Conservation (phyloP, 2,329 filamentous ascomycete species). For the Arachnopeziza araneosa region DNA sequence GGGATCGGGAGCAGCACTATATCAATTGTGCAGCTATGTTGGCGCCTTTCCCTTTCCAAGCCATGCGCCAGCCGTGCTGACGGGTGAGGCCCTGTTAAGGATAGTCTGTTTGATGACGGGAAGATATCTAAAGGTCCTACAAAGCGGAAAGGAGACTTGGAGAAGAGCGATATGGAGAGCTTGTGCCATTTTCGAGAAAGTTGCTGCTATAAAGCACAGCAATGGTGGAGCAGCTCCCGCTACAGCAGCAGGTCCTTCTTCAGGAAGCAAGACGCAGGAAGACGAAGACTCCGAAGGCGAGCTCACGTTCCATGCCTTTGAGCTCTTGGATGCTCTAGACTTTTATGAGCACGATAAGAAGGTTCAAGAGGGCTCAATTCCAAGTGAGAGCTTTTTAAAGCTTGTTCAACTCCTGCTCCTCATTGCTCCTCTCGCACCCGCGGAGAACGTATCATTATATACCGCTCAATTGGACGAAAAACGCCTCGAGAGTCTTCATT, state of each 20-base stretch:
- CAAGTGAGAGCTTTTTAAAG: constrained; percentile 1
- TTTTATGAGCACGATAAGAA: background rate
- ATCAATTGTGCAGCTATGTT: constrained; percentile 2
- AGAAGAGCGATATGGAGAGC: constrained; percentile 2
- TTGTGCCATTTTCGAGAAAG: background rate
- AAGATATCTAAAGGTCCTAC: constrained; percentile 3
- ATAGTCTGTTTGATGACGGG: constrained; percentile 3
- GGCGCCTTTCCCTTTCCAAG: constrained; percentile 4
- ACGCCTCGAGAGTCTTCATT: background rate
- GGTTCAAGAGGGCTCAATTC: background rate
- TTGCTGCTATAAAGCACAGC: background rate
- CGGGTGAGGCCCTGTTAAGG: constrained; percentile 1
- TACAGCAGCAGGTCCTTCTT: background rate
- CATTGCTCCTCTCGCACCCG: background rate
- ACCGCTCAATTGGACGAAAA: background rate
- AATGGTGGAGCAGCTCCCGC: background rate
- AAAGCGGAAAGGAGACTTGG: constrained; percentile 1
- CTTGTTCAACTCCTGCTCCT: constrained; percentile 3
- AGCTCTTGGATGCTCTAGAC: constrained; percentile 1
- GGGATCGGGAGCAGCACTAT: background rate
- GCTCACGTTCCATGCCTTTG: constrained; percentile 2
- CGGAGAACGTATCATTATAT: constrained; percentile 2
- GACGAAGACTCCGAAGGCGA: background rate
- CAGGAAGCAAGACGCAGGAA: background rate
- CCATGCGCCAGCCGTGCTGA: constrained; percentile 2